Evolutionary conservation across 306 rosid genomes (phyloP).

Genomic region (Pyrus communis): DNA sequence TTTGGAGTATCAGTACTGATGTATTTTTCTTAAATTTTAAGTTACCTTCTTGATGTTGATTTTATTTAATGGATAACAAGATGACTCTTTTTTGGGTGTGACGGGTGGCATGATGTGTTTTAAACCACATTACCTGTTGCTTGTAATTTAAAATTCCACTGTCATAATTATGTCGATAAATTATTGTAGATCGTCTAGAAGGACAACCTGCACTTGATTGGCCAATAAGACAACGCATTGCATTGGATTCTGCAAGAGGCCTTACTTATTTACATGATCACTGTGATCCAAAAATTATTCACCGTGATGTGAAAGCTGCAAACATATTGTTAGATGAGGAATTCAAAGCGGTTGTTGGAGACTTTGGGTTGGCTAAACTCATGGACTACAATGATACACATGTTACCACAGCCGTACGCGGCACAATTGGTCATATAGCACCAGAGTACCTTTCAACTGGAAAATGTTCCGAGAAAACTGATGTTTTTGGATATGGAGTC

Average conservation of each 20-base stretch:
- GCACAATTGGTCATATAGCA: conserved; percentile 90
- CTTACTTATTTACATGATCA: conserved; percentile 92
- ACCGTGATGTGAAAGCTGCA: conserved; percentile 93
- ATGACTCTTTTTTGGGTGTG: too few species aligned
- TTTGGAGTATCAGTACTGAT: too few species aligned
- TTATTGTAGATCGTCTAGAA: conserved; percentile 52
- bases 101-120: too few species aligned
- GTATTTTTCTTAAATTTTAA: too few species aligned
- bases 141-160: background rate
- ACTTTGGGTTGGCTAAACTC: conserved; percentile 85
- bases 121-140: background rate
- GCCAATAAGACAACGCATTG: conserved; percentile 52
- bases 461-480: conserved; percentile 89
- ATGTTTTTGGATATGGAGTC: conserved; percentile 89
- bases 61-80: too few species aligned
- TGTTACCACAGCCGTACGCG: conserved; percentile 87
- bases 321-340: conserved; percentile 87
- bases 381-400: conserved; percentile 93
- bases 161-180: background rate
- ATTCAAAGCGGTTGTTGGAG: conserved; percentile 92
- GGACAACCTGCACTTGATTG: conserved; percentile 59
- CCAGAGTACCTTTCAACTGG: conserved; percentile 94
- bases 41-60: too few species aligned
- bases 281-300: conserved; percentile 90
- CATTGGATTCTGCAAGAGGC: conserved; percentile 85